phyloP scores from a whole-genome alignment of 1,284 basidiomycete genomes.

The Marasmius tenuissimus region DNA sequence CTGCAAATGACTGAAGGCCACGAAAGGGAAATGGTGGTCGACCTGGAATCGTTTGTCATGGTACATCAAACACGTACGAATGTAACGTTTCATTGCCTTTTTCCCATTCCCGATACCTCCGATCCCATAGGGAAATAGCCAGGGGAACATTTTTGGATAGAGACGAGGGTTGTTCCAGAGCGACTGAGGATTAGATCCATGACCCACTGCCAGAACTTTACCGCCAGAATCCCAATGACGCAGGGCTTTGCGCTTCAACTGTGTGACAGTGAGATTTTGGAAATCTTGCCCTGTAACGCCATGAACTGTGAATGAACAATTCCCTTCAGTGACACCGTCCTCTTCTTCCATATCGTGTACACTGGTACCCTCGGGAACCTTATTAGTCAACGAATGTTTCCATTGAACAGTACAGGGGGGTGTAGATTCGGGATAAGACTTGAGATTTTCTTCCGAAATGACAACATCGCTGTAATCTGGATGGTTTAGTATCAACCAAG shows the following conservation, averaged over 20 bases:
- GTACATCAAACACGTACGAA: conserved; percentile 26
- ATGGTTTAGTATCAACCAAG: conserved; percentile 40
- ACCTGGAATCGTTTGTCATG: conserved; percentile 30
- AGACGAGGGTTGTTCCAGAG: conserved; percentile 29
- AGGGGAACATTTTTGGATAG: conserved; percentile 35
- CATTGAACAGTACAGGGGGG: conserved; percentile 32
- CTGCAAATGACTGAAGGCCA: conserved; percentile 31
- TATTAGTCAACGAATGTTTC: conserved; percentile 13
- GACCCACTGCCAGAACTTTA: conserved; percentile 21
- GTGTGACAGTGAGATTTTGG: neutral
- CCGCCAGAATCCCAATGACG: conserved; percentile 20
- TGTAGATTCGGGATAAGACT: conserved; percentile 26
- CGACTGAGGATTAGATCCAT: conserved; percentile 19
- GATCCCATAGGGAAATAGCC: conserved; percentile 37
- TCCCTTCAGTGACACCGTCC: conserved; percentile 15
- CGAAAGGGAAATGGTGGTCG: conserved; percentile 24
- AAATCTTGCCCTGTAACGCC: conserved; percentile 15
- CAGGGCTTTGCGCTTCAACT: conserved; percentile 16
- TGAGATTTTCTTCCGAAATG: conserved; percentile 33
- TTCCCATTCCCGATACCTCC: conserved; percentile 26
- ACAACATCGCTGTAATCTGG: conserved; percentile 33
- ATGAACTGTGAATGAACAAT: conserved; percentile 20
- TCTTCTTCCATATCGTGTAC: conserved; percentile 12
- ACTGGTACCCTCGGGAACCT: conserved; percentile 17
- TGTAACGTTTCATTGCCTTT: conserved; percentile 21